Percentiles rank a stretch among this genome's conserved stretches.
Conservation (phyloP, 495 filamentous ascomycete species). For the Hamigera avellanea region DNA sequence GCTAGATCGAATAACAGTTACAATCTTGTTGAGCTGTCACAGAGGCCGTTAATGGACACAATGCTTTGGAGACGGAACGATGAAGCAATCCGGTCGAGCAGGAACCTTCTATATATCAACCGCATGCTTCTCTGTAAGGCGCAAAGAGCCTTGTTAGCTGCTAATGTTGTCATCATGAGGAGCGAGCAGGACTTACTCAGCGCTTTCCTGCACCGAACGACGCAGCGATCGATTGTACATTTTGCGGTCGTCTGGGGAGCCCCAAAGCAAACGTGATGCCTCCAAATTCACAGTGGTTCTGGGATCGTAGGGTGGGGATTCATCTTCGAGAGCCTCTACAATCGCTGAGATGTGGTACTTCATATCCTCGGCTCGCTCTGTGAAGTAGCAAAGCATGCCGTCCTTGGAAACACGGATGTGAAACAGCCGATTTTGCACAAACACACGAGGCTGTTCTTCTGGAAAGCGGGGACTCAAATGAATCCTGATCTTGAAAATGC, state of each 20-base stretch:
- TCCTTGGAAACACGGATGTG: conserved; percentile 76
- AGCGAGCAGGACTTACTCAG: conserved; percentile 30
- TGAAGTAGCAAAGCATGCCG: conserved; percentile 76
- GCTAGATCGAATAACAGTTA: too few species aligned
- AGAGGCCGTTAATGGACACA: too few species aligned
- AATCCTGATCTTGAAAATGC: conserved; percentile 72
- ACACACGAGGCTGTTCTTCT: conserved; percentile 78
- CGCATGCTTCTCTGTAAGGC: too few species aligned
- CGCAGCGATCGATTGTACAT: conserved; percentile 74
- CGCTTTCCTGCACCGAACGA: conserved; percentile 40
- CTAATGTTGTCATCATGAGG: too few species aligned
- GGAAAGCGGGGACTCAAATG: conserved; percentile 82
- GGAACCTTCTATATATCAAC: too few species aligned
- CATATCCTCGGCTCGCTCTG: conserved; percentile 62
- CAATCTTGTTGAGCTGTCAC: too few species aligned
- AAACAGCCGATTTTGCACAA: conserved; percentile 69
- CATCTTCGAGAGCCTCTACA: conserved; percentile 73
- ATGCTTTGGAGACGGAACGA: too few species aligned
- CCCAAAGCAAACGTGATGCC: conserved; percentile 83
- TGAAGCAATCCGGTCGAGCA: too few species aligned
- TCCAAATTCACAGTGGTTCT: conserved; percentile 80
- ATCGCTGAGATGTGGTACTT: conserved; percentile 79
- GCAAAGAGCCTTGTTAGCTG: too few species aligned
- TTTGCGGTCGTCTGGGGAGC: conserved; percentile 62
- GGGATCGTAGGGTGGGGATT: conserved; percentile 79